Evolutionary conservation across 1,139 yeast species (phyloP), one percentile per base, ranked within the genome.

Genomic region (Nakaseomyces uthaithaninus): DNA sequence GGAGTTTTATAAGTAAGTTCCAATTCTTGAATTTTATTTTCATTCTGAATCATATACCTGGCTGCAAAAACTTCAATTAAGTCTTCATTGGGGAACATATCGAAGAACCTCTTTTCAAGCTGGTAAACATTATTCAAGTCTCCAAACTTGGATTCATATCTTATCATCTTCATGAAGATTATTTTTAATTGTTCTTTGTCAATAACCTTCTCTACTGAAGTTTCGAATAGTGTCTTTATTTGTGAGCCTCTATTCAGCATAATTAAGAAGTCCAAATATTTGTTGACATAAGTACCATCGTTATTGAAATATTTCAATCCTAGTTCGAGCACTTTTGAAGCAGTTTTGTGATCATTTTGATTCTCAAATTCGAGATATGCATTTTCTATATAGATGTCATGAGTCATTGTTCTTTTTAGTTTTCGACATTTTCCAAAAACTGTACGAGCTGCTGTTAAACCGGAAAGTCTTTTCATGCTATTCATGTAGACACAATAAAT

Each of bases 361-460:
- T 80, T 74, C 53, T 78, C 79, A 53, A 76, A 79, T 57, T 91
- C 98, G 68, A 89, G 70, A 56, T 77, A 69, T 0, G 96, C 94
- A 52, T 85, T 81, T 41, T 85, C 93, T 20, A 80, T 79, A 59
- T 74, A 91, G 24, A 91, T 72, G 49, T 84, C 86, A 64, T 77
- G 77, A 0, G 94, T 81, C 36, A 83, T 63, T 9, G 66, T 62
- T 23, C 49, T 48, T 39, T 68, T 67, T 49, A 72, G 70, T 50
- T 74, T 71, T 28, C 69, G 65, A 39, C 78, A 77, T 47, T 69
- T 72, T 41, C 82, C 72, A 55, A 81, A 81, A 2, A 80, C 67
- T 34, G 71, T 65, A 46, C 97, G 71, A 7, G 93, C 84, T 45
- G 81, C 89, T 42, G 80, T 72, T 39, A 85, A 74, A 2, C 84